phyloP scores from a whole-genome alignment of 257 asterid genomes.

The Nicotiana otophora region DNA sequence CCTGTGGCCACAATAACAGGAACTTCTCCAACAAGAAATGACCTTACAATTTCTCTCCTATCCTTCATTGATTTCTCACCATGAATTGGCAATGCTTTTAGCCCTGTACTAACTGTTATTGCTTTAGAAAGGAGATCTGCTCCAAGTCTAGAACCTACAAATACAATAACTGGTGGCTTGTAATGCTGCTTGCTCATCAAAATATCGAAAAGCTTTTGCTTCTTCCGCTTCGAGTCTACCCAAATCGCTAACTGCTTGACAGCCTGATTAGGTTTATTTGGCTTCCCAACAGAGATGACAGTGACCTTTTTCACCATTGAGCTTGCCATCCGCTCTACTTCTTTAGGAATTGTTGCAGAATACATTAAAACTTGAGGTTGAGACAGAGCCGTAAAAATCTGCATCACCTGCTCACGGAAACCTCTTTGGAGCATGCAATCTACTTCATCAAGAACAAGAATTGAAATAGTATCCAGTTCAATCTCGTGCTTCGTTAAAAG shows the following conservation, averaged over 20 bases:
- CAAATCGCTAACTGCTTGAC: slow-evolving; percentile 83
- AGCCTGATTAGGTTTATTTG: slow-evolving; percentile 58
- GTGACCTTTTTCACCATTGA: slow-evolving; percentile 55
- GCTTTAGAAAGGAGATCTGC: slow-evolving; percentile 90
- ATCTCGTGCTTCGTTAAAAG: slow-evolving; percentile 72
- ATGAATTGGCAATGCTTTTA: slow-evolving; percentile 69
- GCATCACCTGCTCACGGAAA: slow-evolving; percentile 84
- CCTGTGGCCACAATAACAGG: slow-evolving; percentile 80
- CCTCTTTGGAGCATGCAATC: slow-evolving; percentile 86
- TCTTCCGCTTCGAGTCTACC: slow-evolving; percentile 87
- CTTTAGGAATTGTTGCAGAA: slow-evolving; percentile 81
- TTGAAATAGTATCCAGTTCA: slow-evolving; percentile 53
- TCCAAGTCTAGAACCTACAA: slow-evolving; percentile 85
- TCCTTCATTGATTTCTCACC: slow-evolving; percentile 93
- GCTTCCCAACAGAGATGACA: slow-evolving; percentile 62
- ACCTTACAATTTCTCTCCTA: slow-evolving; percentile 62
- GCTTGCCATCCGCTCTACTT: slow-evolving; percentile 62
- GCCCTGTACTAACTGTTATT: slow-evolving; percentile 52
- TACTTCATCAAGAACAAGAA: slow-evolving; percentile 85
- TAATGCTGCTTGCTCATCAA: slow-evolving; percentile 76
- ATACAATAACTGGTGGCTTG: slow-evolving; percentile 84
- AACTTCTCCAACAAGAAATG: slow-evolving; percentile 77
- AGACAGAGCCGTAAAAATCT: slow-evolving; percentile 62
- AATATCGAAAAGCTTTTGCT: slow-evolving; percentile 86
- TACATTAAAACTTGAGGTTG: slow-evolving; percentile 89